A percentile compares a stretch with the other conserved stretches of the same genome.
Conservation (phyloP, 805 yeast species). For the Zygoascus ofunaensis region DNA sequence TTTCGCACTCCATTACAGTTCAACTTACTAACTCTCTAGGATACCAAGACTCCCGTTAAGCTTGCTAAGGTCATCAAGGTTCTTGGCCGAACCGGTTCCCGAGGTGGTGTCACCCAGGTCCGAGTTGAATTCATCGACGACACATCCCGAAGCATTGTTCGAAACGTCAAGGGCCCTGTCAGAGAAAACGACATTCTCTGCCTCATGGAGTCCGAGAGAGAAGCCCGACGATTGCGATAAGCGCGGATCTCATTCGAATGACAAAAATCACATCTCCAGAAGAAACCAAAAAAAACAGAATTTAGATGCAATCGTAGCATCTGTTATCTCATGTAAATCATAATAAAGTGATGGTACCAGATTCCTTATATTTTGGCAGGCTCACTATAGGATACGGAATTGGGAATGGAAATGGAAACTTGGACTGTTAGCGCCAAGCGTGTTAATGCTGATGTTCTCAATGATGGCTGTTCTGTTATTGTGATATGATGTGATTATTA, state of each 20-base stretch:
- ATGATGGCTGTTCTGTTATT: neutral
- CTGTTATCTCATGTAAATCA: neutral
- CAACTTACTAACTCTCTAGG: conserved; percentile 20
- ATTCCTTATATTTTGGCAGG: too few species aligned
- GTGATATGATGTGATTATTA: neutral
- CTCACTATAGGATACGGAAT: too few species aligned
- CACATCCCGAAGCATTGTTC: conserved; percentile 89
- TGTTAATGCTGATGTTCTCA: too few species aligned
- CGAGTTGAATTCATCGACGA: conserved; percentile 96
- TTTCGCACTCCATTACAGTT: neutral
- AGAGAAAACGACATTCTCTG: conserved; percentile 97
- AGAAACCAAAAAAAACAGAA: neutral
- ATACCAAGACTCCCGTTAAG: conserved; percentile 69
- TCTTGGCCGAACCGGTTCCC: conserved; percentile 99
- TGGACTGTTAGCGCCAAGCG: too few species aligned
- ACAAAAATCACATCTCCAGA: too few species aligned
- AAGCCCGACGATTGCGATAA: conserved; percentile 57
- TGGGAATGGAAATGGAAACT: too few species aligned
- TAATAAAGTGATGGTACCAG: neutral
- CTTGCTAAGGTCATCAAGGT: conserved; percentile 99
- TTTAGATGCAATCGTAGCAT: neutral
- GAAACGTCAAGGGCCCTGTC: conserved; percentile 97
- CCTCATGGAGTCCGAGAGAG: conserved; percentile 99
- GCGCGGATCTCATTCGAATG: conserved; percentile 1
- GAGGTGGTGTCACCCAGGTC: conserved; percentile 99